A percentile compares a stretch with the other conserved stretches of the same genome.
phyloP scores from a whole-genome alignment of 1,284 basidiomycete species.

The Melampsora larici-populina region DNA sequence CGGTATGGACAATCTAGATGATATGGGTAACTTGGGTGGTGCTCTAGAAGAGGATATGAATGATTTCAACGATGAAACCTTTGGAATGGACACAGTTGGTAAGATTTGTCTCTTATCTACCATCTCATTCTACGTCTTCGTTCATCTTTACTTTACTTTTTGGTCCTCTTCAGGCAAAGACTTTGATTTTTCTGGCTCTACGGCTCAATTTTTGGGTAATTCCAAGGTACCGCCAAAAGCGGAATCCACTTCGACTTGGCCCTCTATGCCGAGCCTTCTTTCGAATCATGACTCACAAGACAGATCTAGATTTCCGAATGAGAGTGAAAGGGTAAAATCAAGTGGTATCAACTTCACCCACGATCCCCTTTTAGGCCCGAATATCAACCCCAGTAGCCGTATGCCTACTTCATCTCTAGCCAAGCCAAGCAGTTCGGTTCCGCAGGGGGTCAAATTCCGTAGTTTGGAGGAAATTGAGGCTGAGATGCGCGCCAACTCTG shows the following conservation, averaged over 20 bases:
- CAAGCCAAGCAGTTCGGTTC: slow-evolving; percentile 13
- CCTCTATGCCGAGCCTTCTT: slow-evolving; percentile 27
- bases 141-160: background rate
- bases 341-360: slow-evolving; percentile 33
- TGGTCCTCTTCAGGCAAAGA: slow-evolving; percentile 24
- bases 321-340: background rate
- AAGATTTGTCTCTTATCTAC: background rate
- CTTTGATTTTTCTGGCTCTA: slow-evolving; percentile 44
- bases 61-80: slow-evolving; percentile 44
- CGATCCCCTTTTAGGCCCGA: slow-evolving; percentile 39
- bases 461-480: slow-evolving; percentile 55
- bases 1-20: slow-evolving; percentile 62
- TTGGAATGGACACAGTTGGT: slow-evolving; percentile 43
- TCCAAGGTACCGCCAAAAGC: slow-evolving; percentile 11
- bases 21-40: slow-evolving; percentile 72
- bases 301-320: background rate
- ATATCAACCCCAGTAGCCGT: slow-evolving; percentile 7
- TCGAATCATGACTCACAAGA: slow-evolving; percentile 1
- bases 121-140: background rate
- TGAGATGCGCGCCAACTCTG: slow-evolving; percentile 53
- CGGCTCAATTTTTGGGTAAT: slow-evolving; percentile 39
- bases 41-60: slow-evolving; percentile 71
- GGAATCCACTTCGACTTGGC: slow-evolving; percentile 17
- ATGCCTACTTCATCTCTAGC: background rate
- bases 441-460: slow-evolving; percentile 46